These are phyloP conservation scores for Botrytis pseudocinerea DNA, from an alignment of 2,329 filamentous ascomycete genomes.

Conservation along the genomic window DNA sequence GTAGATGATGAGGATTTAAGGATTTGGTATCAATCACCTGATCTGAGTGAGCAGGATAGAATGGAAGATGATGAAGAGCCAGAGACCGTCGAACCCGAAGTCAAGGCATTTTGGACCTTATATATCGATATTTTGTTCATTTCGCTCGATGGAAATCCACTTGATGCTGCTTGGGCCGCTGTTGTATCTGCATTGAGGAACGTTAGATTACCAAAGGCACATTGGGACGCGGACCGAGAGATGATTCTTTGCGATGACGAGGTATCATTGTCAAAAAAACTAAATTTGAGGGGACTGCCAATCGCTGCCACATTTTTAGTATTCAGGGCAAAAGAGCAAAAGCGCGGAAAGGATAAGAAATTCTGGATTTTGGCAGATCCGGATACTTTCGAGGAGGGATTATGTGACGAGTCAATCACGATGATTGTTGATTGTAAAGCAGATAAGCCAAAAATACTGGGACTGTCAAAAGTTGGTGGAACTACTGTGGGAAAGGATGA, in stretches of 20 bases:
- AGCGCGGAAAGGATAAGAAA: constrained; percentile 53
- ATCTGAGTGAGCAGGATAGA: constrained; percentile 49
- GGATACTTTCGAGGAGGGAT: constrained; percentile 82
- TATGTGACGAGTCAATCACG: constrained; percentile 82
- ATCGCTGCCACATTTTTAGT: constrained; percentile 77
- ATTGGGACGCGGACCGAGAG: constrained; percentile 82
- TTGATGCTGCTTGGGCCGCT: constrained; percentile 87
- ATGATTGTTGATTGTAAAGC: constrained; percentile 68
- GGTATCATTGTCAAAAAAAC: constrained; percentile 51
- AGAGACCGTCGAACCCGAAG: constrained; percentile 45
- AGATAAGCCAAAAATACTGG: constrained; percentile 57
- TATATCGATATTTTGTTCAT: constrained; percentile 96
- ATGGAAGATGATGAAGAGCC: constrained; percentile 42
- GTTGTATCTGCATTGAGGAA: constrained; percentile 77
- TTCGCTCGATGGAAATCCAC: constrained; percentile 86
- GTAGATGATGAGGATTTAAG: constrained; percentile 67
- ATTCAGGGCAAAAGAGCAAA: constrained; percentile 60
- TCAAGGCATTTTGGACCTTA: constrained; percentile 91
- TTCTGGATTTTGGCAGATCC: constrained; percentile 84
- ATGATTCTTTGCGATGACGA: constrained; percentile 72
- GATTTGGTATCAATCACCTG: constrained; percentile 64
- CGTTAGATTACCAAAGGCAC: constrained; percentile 74
- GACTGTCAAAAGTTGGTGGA: constrained; percentile 83
- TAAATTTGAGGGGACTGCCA: constrained; percentile 67
- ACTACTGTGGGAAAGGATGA: constrained; percentile 64